A percentile compares a stretch with the other conserved stretches of the same genome.
Conservation (phyloP, 1,139 yeast genomes). For the Kurtzmaniella quercitrusa region DNA sequence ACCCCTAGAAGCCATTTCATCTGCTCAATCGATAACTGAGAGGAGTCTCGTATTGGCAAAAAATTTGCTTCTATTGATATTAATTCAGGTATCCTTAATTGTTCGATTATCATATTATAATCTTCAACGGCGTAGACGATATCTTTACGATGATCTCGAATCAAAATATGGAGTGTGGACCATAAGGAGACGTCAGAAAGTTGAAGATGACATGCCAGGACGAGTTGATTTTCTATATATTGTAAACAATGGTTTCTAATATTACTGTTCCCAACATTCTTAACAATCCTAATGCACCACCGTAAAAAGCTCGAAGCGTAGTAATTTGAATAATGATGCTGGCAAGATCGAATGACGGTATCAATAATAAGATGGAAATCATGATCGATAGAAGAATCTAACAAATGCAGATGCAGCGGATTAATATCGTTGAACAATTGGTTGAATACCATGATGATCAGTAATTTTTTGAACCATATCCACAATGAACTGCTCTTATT, state of each 20-base stretch:
- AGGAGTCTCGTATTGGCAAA: neutral
- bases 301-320: conserved; percentile 31
- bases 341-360: conserved; percentile 27
- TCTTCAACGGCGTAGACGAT: conserved; percentile 14
- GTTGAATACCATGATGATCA: conserved; percentile 15
- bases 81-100: neutral
- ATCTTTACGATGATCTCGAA: conserved; percentile 8
- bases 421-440: conserved; percentile 2
- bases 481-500: conserved; percentile 44
- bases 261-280: conserved; percentile 4
- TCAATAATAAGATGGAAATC: conserved; percentile 10
- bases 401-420: neutral
- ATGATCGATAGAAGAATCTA: neutral
- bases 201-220: conserved; percentile 15
- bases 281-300: conserved; percentile 23
- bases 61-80: neutral
- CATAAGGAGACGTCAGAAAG: conserved; percentile 36
- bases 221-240: conserved; percentile 7
- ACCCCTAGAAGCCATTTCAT: conserved; percentile 5
- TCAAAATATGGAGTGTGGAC: conserved; percentile 15
- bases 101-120: conserved; percentile 11
- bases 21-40: neutral
- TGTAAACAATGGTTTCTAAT: conserved; percentile 4
- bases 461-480: conserved; percentile 29
- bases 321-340: conserved; percentile 39